Evolutionary conservation across 139 green algal genomes (phyloP).

Genomic region (Desmodesmus armatus): DNA sequence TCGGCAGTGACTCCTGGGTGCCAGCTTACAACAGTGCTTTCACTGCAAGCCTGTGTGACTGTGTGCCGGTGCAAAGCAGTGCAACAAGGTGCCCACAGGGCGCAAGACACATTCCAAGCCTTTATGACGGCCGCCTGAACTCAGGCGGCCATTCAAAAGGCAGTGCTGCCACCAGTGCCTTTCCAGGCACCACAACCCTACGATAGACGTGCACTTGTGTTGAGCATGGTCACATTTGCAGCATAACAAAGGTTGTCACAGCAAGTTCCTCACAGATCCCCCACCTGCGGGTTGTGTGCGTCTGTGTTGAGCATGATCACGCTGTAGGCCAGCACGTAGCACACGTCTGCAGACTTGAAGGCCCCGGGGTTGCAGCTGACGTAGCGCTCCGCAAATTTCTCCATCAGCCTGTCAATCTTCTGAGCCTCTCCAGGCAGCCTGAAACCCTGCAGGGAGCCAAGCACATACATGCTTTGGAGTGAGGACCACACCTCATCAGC

Average conservation of each 20-base stretch:
- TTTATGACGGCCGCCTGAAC: not conserved
- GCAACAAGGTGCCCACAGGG: not conserved
- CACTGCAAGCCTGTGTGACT: too few relatives aligned
- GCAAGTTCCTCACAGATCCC: not conserved
- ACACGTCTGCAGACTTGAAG: constrained; percentile 96
- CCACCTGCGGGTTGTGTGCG: constrained; percentile 93
- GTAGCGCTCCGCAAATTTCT: constrained; percentile 99
- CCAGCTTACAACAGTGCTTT: too few relatives aligned
- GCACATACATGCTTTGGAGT: too few relatives aligned
- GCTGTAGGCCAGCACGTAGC: constrained; percentile 98
- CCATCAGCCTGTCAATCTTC: constrained; percentile 99
- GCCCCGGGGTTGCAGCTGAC: constrained; percentile 89
- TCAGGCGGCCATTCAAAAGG: not conserved
- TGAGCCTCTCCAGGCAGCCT: constrained; percentile 97
- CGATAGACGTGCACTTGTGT: not conserved
- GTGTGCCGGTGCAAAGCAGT: too few relatives aligned
- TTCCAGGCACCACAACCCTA: not conserved
- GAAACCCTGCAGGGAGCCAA: constrained; percentile 62
- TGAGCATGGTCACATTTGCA: too few relatives aligned
- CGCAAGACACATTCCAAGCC: not conserved
- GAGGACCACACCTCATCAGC: too few relatives aligned
- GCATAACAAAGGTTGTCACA: too few relatives aligned
- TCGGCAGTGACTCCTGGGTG: too few relatives aligned
- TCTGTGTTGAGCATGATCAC: constrained; percentile 99
- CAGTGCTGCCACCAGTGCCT: too few relatives aligned